Base-by-base conservation (phyloP, 495 filamentous ascomycete genomes). In the Parmelia sp. region DNA sequence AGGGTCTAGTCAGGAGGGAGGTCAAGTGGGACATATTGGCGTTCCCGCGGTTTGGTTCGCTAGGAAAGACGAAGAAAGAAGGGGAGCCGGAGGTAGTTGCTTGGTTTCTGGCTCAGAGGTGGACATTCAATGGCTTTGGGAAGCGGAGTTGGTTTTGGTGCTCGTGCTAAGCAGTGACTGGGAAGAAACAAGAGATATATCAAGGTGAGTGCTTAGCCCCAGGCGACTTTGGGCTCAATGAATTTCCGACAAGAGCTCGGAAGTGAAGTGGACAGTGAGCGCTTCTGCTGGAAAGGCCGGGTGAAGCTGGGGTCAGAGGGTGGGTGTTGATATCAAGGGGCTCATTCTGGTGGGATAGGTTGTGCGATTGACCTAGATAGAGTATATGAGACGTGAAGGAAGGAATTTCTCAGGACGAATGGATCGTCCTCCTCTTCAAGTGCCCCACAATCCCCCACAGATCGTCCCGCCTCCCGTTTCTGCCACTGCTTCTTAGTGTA, bases 1-100 rank as follows among this genome's bases (percentile, higher is more conserved):
- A 63, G 15, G 66, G 66, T 23, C 57, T 58, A 8, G 51, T 66
- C 1, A 63, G 58, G 51, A 42, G n/a, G 25, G 58, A 45, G 7
- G 58, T 35, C 2, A 61, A 35, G 27, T 31, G 17, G 0, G 64
- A 64, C 64, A 66, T 65, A 23, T 29, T 8, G 60, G 23, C 35
- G 29, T 15, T 36, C 19, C 14, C 51, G 15, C 11, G 60, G 10
- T 6, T 53, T 31, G 25, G 27, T 4, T 53, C 14, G n/a, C n/a
- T n/a, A n/a, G n/a, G 45, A 9, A 51, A 27, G 10, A n/a, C n/a
- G n/a, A n/a, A n/a, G n/a, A 51, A 15, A 0, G 45, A 27, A 19
- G 33, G 37, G 27, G 19, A 14, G 11, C 6, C 19, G 44, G 44
- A 33, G 49, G 17, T 51, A 21, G 47, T 6, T 12, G 33, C 29